Evolutionary conservation across 2,329 filamentous ascomycete species (phyloP).

Genomic region (Diaporthe amygdali): DNA sequence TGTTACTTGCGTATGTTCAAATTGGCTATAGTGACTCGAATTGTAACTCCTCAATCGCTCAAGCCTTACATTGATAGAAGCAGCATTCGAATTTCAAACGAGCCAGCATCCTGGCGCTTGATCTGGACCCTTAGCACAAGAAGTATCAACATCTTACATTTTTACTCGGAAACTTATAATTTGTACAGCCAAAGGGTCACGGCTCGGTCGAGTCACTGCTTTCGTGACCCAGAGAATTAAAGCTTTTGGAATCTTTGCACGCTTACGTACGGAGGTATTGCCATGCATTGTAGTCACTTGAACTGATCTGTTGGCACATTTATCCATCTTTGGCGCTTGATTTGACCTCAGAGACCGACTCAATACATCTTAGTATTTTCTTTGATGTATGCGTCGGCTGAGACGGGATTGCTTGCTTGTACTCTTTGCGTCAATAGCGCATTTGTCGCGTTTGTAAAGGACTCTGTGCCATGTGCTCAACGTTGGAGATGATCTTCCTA

Average conservation of each 20-base stretch:
- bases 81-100: not conserved
- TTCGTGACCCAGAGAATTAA: not conserved
- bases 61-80: too few species aligned
- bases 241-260: too few species aligned
- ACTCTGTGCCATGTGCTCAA: not conserved
- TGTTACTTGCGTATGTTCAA: too few species aligned
- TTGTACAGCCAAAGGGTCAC: too few species aligned
- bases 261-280: too few species aligned
- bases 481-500: not conserved
- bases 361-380: not conserved
- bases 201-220: not conserved
- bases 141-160: too few species aligned
- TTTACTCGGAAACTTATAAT: too few species aligned
- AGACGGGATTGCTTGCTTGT: not conserved
- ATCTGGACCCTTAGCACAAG: too few species aligned
- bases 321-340: not conserved
- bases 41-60: not conserved
- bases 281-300: not conserved
- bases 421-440: not conserved
- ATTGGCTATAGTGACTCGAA: too few species aligned
- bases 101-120: too few species aligned
- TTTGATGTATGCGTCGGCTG: not conserved
- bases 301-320: not conserved
- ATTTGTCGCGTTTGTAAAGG: not conserved
- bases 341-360: not conserved